phyloP scores from a whole-genome alignment of 1,139 yeast species.

The Geotrichum candidum region DNA sequence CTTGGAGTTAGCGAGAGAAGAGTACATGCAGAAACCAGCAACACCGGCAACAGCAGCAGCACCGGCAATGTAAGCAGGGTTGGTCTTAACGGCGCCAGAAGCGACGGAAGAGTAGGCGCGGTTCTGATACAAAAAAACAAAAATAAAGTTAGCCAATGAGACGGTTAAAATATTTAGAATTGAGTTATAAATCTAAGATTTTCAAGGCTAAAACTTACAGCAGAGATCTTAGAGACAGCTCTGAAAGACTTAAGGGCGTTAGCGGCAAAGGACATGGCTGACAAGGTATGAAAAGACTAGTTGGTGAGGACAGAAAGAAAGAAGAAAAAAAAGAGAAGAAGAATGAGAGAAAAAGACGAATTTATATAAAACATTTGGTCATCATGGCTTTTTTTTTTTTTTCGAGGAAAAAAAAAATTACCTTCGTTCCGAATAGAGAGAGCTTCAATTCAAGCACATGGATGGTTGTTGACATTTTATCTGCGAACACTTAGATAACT shows the following conservation, averaged over 20 bases:
- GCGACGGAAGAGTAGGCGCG: slow-evolving; percentile 7
- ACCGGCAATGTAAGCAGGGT: slow-evolving; percentile 6
- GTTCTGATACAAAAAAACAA: background rate
- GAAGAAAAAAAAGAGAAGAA: background rate
- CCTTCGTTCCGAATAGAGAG: background rate
- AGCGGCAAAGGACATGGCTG: slow-evolving; percentile 10
- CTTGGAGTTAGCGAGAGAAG: slow-evolving; percentile 4
- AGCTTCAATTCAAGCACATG: background rate
- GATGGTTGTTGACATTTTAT: too few species aligned
- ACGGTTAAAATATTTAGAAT: background rate
- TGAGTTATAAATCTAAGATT: background rate
- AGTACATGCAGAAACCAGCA: slow-evolving; percentile 11
- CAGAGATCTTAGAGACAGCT: slow-evolving; percentile 1
- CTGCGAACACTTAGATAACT: too few species aligned
- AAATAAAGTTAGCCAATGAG: background rate
- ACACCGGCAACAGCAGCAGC: slow-evolving; percentile 11
- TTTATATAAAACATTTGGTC: background rate
- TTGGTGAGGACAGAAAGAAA: background rate
- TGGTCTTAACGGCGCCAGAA: slow-evolving; percentile 3
- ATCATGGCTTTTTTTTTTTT: background rate
- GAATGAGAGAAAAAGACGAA: background rate
- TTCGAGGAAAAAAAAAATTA: background rate
- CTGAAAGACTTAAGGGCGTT: slow-evolving; percentile 1
- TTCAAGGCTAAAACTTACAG: background rate
- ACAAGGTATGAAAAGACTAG: background rate